Percentiles rank a stretch among this genome's conserved stretches.
Evolutionary conservation across 139 green algal species (phyloP).

Genomic region (Astrephomene gubernaculifera): DNA sequence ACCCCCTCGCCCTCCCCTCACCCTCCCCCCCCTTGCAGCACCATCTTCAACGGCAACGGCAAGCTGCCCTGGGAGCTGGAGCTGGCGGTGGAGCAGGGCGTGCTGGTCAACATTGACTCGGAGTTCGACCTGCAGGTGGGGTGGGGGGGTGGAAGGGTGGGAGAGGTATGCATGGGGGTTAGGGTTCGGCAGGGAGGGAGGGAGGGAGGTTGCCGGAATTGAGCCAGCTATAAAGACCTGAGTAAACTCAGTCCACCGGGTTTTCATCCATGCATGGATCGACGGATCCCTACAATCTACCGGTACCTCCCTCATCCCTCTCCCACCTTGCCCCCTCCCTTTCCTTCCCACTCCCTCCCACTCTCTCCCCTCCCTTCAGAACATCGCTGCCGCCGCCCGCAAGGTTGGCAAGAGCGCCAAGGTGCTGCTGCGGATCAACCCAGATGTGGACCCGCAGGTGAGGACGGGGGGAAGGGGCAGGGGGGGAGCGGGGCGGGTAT

Average conservation of each 20-base stretch:
- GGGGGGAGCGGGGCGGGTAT: neutral
- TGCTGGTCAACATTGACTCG: slow-evolving; percentile 96
- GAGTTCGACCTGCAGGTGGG: slow-evolving; percentile 97
- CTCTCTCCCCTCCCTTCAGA: neutral
- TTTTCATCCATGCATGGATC: too few species aligned
- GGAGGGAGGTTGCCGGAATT: neutral
- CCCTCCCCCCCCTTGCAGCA: slow-evolving; percentile 33
- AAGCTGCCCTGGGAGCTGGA: slow-evolving; percentile 96
- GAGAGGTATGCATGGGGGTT: slow-evolving; percentile 32
- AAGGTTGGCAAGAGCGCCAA: slow-evolving; percentile 74
- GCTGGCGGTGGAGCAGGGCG: slow-evolving; percentile 85
- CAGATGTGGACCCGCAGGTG: slow-evolving; percentile 92
- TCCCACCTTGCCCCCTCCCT: too few species aligned
- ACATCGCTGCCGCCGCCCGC: slow-evolving; percentile 67
- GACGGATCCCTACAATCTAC: too few species aligned
- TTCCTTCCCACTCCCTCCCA: too few species aligned
- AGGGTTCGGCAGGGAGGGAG: neutral
- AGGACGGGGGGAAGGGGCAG: neutral
- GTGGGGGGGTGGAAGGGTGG: neutral
- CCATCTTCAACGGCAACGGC: slow-evolving; percentile 93
- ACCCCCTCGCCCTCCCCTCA: neutral
- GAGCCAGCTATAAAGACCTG: too few species aligned
- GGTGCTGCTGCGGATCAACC: slow-evolving; percentile 97
- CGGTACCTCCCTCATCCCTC: too few species aligned
- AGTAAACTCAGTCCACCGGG: too few species aligned